These are phyloP conservation scores for Wallacemonas sp. DNA, from an alignment of 208 protist genomes.

Conservation along the genomic window DNA sequence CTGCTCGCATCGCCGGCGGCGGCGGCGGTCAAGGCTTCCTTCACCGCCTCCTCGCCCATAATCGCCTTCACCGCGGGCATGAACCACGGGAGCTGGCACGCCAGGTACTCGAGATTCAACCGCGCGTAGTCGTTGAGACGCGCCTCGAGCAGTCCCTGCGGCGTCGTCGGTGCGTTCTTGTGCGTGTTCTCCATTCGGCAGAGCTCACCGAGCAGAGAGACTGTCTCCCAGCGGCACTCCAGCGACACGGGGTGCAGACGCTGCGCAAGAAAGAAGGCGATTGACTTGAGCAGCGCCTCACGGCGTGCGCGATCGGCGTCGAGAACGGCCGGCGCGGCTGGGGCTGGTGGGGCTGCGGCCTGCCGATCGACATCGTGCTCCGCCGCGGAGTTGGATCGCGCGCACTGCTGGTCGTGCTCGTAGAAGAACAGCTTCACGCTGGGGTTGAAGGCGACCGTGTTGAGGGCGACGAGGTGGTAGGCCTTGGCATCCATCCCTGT, in stretches of 20 bases:
- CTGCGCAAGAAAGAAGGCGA: constrained; percentile 79
- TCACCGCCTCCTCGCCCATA: constrained; percentile 28
- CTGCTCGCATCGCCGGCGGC: neutral
- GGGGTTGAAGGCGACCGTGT: constrained; percentile 78
- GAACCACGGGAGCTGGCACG: constrained; percentile 72
- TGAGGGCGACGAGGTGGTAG: constrained; percentile 80
- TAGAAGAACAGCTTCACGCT: constrained; percentile 84
- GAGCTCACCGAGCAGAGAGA: constrained; percentile 79
- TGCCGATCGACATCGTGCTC: neutral
- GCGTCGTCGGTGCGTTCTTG: constrained; percentile 15
- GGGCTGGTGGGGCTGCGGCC: neutral
- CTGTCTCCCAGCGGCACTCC: constrained; percentile 82
- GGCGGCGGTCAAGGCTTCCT: neutral
- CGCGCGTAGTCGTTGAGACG: constrained; percentile 69
- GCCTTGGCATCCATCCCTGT: constrained; percentile 50
- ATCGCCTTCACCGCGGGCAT: constrained; percentile 42
- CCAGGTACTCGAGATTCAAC: constrained; percentile 72
- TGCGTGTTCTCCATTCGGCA: constrained; percentile 64
- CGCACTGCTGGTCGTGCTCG: constrained; percentile 35
- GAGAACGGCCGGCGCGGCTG: neutral
- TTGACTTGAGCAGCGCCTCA: constrained; percentile 52
- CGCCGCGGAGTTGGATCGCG: neutral
- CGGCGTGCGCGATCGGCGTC: constrained; percentile 32
- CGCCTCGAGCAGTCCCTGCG: constrained; percentile 35
- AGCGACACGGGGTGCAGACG: constrained; percentile 63